phyloP scores from a whole-genome alignment of 2,329 filamentous ascomycete genomes.

The Cladosporium austrohemisphaericum region DNA sequence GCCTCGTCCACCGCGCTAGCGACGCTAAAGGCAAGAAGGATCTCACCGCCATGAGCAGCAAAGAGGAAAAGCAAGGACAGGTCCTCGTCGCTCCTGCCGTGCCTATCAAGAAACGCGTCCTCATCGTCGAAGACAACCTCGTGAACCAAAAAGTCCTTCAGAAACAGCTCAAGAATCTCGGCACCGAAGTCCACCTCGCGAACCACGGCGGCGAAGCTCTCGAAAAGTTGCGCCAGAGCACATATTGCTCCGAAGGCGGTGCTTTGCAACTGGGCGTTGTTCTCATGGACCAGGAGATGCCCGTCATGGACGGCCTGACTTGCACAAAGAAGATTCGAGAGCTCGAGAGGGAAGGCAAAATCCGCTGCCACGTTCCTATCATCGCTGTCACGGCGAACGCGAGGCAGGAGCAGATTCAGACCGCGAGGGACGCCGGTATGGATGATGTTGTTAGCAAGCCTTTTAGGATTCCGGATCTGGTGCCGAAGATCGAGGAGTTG shows the following conservation, averaged over 20 bases:
- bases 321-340: constrained; percentile 67
- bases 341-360: constrained; percentile 59
- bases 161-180: constrained; percentile 48
- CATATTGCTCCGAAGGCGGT: constrained; percentile 28
- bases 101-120: constrained; percentile 24
- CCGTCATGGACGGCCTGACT: constrained; percentile 66
- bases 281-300: constrained; percentile 81
- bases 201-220: constrained; percentile 51
- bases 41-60: not conserved
- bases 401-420: constrained; percentile 67
- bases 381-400: constrained; percentile 83
- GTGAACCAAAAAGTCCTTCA: constrained; percentile 49
- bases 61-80: constrained; percentile 1
- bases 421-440: constrained; percentile 69
- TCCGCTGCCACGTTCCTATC: constrained; percentile 66
- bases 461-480: constrained; percentile 48
- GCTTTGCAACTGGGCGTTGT: constrained; percentile 48
- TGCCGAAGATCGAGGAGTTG: constrained; percentile 51
- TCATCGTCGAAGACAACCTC: constrained; percentile 44
- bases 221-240: constrained; percentile 40
- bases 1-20: not conserved
- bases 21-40: constrained; percentile 9
- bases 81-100: not conserved
- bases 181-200: constrained; percentile 44
- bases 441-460: constrained; percentile 51